Conservation (phyloP, 176 grass and related monocot species). For the Zea luxurians region DNA sequence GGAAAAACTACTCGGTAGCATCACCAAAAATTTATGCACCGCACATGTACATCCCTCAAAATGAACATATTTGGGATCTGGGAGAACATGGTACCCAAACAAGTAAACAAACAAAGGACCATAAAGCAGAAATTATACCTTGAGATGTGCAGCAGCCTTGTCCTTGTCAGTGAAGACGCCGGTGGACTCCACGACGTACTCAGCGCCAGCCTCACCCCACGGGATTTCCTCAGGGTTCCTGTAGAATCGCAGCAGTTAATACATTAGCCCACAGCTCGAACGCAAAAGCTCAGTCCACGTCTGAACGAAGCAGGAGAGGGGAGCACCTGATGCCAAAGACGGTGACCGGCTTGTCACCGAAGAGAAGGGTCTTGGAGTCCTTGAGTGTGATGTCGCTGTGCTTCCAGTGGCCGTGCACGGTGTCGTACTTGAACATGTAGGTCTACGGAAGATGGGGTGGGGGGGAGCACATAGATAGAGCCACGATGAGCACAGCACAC, state of each 20-base stretch:
- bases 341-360: conserved; percentile 52
- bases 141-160: conserved; percentile 74
- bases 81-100: no score
- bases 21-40: no score
- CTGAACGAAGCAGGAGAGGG: background rate
- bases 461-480: background rate
- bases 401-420: conserved; percentile 69
- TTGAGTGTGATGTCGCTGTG: conserved; percentile 63
- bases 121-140: conserved; percentile 40
- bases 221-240: conserved; percentile 77
- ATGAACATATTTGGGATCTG: no score
- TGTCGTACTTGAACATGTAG: conserved; percentile 83
- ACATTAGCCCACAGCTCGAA: background rate
- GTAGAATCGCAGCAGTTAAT: background rate
- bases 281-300: background rate
- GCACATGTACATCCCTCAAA: no score
- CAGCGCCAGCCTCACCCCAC: conserved; percentile 68
- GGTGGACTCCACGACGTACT: conserved; percentile 70
- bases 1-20: no score
- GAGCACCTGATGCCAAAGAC: conserved; percentile 54
- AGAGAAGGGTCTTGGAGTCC: conserved; percentile 68
- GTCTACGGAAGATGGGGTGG: conserved; percentile 33
- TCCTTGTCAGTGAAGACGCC: conserved; percentile 83
- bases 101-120: background rate
- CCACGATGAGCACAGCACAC: background rate